Conservation (phyloP, 129 eudicot genomes). For the Oenanthe sinensis region DNA sequence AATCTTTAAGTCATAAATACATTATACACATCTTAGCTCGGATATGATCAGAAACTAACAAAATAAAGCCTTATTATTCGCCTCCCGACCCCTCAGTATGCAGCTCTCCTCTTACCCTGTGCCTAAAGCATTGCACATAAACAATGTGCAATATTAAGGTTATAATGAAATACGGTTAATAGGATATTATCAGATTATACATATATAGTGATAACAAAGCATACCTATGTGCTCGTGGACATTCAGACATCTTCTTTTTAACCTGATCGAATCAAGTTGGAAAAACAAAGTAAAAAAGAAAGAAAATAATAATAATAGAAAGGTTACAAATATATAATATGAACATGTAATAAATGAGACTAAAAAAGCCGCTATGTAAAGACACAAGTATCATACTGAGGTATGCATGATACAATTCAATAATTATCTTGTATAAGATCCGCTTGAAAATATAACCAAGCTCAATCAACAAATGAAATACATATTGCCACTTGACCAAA, state of each 20-base stretch:
- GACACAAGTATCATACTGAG: neutral
- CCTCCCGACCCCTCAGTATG: neutral
- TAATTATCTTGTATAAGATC: neutral
- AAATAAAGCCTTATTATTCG: neutral
- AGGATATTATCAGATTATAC: neutral
- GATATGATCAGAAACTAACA: neutral
- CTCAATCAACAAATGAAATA: neutral
- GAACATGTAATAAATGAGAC: neutral
- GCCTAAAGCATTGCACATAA: neutral
- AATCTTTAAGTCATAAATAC: neutral
- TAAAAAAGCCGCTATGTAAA: neutral
- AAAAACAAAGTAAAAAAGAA: neutral
- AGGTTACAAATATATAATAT: neutral
- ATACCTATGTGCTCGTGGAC: conserved; percentile 76
- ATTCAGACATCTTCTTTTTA: conserved; percentile 72
- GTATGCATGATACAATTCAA: neutral
- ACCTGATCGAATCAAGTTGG: conserved; percentile 34
- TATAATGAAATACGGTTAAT: neutral
- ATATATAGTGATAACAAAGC: conserved; percentile 5
- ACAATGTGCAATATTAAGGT: neutral
- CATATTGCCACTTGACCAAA: neutral
- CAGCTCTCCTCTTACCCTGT: neutral
- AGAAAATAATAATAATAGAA: neutral
- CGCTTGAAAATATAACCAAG: neutral
- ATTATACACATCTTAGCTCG: neutral